These are phyloP conservation scores for Pelargonium myrrhifolium DNA, from an alignment of 441 rosid genomes.

Conservation along the genomic window DNA sequence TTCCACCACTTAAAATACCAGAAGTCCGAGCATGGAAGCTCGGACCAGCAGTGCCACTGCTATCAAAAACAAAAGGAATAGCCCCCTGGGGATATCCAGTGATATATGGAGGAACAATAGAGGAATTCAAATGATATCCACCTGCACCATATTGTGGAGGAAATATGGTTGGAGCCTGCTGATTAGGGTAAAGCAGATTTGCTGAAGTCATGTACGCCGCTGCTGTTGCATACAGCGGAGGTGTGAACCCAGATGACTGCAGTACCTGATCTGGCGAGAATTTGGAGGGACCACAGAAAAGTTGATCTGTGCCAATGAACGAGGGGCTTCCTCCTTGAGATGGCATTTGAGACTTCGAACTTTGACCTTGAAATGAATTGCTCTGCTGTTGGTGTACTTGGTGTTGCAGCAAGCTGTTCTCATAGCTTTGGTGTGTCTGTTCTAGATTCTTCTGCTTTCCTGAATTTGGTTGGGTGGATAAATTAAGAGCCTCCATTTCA, in stretches of 20 bases:
- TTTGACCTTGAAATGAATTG: constrained; percentile 34
- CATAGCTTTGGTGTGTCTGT: constrained; percentile 23
- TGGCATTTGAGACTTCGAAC: constrained; percentile 28
- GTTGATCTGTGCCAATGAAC: constrained; percentile 29
- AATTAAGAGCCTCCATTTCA: constrained; percentile 34
- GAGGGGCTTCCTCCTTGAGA: constrained; percentile 33
- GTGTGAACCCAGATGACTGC: constrained; percentile 48
- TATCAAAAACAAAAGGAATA: constrained; percentile 35
- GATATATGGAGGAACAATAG: constrained; percentile 35
- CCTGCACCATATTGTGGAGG: constrained; percentile 50
- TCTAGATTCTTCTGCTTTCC: constrained; percentile 25
- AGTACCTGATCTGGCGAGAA: constrained; percentile 35
- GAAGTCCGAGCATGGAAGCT: constrained; percentile 33
- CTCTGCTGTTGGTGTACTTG: constrained; percentile 30
- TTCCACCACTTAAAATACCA: constrained; percentile 38
- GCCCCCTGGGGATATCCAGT: constrained; percentile 42
- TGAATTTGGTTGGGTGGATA: constrained; percentile 25
- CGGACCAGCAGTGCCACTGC: constrained; percentile 29
- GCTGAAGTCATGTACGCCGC: constrained; percentile 34
- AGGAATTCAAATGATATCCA: constrained; percentile 34
- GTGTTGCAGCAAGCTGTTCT: constrained; percentile 17
- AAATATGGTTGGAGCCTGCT: constrained; percentile 35
- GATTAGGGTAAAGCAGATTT: constrained; percentile 38
- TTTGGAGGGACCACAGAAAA: constrained; percentile 29
- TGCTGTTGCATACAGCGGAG: constrained; percentile 34